A percentile compares a stretch with the other conserved stretches of the same genome.
phyloP scores from a whole-genome alignment of 2,329 filamentous ascomycete genomes.

The Aureobasidium pullulans region DNA sequence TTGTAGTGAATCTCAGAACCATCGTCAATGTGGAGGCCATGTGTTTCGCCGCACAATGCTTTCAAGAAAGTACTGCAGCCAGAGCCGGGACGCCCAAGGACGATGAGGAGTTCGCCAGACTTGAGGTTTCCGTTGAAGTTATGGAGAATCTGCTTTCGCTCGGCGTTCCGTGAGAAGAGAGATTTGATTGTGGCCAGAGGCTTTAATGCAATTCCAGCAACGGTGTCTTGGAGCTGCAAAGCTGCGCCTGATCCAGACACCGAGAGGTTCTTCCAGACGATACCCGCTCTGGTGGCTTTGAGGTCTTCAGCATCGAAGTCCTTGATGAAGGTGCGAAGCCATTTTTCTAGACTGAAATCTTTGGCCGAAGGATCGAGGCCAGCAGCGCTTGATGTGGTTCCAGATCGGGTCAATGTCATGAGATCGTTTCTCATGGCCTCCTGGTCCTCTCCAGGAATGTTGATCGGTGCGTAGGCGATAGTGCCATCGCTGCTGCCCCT shows the following conservation, averaged over 20 bases:
- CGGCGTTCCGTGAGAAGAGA: background rate
- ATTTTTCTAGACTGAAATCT: slow-evolving; percentile 49
- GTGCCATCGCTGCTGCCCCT: slow-evolving; percentile 1
- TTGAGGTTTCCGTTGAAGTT: slow-evolving; percentile 48
- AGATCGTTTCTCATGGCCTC: background rate
- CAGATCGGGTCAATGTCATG: background rate
- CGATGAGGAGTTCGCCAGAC: slow-evolving; percentile 42
- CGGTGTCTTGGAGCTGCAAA: slow-evolving; percentile 61
- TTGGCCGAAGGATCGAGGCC: slow-evolving; percentile 45
- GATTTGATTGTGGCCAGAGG: slow-evolving; percentile 42
- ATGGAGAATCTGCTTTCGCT: slow-evolving; percentile 45
- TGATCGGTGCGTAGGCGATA: background rate
- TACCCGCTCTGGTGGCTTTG: slow-evolving; percentile 47
- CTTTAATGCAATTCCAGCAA: slow-evolving; percentile 51
- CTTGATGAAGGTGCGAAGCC: slow-evolving; percentile 42
- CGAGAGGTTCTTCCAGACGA: slow-evolving; percentile 58
- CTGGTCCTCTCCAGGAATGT: background rate
- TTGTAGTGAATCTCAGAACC: slow-evolving; percentile 54
- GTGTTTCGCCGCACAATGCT: slow-evolving; percentile 52
- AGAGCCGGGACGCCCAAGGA: slow-evolving; percentile 59
- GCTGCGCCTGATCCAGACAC: slow-evolving; percentile 61
- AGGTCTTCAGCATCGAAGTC: slow-evolving; percentile 50
- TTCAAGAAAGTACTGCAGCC: slow-evolving; percentile 59
- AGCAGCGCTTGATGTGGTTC: slow-evolving; percentile 29
- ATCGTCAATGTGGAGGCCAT: slow-evolving; percentile 49